These are phyloP conservation scores for Platanus orientalis DNA, from an alignment of 164 flowering plant species.

Conservation along the genomic window DNA sequence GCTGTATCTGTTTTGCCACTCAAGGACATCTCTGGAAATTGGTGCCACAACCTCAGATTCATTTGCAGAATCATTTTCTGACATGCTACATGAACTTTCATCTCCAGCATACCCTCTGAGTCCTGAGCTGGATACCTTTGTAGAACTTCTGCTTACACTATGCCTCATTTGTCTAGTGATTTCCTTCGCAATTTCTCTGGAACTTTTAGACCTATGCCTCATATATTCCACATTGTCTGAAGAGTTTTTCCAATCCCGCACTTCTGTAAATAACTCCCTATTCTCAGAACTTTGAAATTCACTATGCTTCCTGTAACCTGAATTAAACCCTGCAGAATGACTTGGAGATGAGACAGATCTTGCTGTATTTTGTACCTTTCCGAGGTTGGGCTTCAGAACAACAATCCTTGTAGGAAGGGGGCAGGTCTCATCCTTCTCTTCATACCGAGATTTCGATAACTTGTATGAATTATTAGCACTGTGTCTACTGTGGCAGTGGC, in stretches of 20 bases:
- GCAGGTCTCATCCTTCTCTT: constrained; percentile 19
- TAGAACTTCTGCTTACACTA: constrained; percentile 21
- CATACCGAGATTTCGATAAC: constrained; percentile 17
- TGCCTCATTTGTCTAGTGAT: constrained; percentile 34
- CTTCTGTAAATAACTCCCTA: constrained; percentile 21
- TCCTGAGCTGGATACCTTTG: constrained; percentile 22
- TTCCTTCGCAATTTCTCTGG: constrained; percentile 62
- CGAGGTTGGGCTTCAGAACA: constrained; percentile 74
- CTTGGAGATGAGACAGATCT: constrained; percentile 31
- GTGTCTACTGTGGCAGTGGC: constrained; percentile 13
- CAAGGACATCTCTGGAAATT: constrained; percentile 25
- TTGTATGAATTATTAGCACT: constrained; percentile 20
- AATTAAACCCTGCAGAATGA: constrained; percentile 25
- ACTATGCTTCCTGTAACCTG: constrained; percentile 23
- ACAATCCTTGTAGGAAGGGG: constrained; percentile 66
- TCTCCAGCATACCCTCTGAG: constrained; percentile 57
- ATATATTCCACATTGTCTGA: constrained; percentile 22
- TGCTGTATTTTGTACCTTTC: constrained; percentile 23
- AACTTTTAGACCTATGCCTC: constrained; percentile 37
- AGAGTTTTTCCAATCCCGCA: constrained; percentile 19
- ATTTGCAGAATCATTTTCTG: constrained; percentile 48
- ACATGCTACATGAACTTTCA: constrained; percentile 50
- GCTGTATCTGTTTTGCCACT: constrained; percentile 20
- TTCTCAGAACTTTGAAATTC: constrained; percentile 17
- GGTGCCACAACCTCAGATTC: constrained; percentile 35